phyloP scores from a whole-genome alignment of 2,329 filamentous ascomycete genomes.

The Penicillium sp. region DNA sequence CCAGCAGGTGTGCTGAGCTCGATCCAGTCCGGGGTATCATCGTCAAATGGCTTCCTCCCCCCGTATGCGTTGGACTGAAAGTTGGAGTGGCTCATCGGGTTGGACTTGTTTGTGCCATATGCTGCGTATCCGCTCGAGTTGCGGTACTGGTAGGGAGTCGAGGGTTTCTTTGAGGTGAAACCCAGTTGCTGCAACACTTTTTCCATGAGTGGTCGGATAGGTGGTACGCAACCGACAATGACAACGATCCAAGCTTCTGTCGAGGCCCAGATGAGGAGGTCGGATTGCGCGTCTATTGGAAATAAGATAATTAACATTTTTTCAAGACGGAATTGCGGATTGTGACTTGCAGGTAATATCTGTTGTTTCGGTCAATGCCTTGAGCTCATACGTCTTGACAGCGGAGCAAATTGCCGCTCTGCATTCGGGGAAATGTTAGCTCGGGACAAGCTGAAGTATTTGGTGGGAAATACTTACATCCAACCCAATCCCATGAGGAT shows the following conservation, averaged over 20 bases:
- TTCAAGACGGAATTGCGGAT: not conserved
- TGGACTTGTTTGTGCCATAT: conserved; percentile 2
- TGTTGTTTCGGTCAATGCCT: conserved; percentile 10
- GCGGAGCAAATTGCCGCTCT: conserved; percentile 19
- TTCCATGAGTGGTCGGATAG: conserved; percentile 17
- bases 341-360: conserved; percentile 15
- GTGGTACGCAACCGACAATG: conserved; percentile 20
- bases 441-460: too few species aligned
- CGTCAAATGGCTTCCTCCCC: not conserved
- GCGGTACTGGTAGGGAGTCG: not conserved
- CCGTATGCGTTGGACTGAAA: not conserved
- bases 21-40: not conserved
- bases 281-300: conserved; percentile 10
- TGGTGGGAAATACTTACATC: conserved; percentile 24
- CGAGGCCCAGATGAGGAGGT: conserved; percentile 19
- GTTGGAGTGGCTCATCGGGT: not conserved
- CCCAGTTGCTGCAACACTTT: conserved; percentile 9
- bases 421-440: not conserved
- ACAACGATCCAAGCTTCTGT: conserved; percentile 22
- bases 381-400: conserved; percentile 18
- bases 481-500: conserved; percentile 25
- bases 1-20: not conserved
- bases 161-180: conserved; percentile 6
- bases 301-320: not conserved
- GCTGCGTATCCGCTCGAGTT: not conserved